Evolutionary conservation across 164 flowering plant species (phyloP).

Genomic region (Magnolia sinica): DNA sequence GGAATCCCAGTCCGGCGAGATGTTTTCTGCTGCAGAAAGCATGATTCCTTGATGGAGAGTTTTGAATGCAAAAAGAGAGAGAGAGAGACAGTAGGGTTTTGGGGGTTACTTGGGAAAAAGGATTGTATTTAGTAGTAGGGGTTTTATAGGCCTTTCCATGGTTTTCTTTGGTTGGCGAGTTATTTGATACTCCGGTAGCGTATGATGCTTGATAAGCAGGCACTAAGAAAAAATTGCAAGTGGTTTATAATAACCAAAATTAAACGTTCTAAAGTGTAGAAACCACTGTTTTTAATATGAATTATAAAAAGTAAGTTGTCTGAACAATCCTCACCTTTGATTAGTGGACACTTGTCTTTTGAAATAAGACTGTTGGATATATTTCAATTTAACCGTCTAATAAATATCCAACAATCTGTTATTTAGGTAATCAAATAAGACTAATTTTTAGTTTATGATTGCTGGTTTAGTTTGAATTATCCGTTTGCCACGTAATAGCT

Average conservation of each 20-base stretch:
- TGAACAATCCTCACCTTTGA: too few relatives aligned
- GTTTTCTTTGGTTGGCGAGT: background rate
- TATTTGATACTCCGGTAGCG: background rate
- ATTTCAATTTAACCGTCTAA: too few relatives aligned
- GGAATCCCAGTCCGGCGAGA: background rate
- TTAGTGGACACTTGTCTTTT: too few relatives aligned
- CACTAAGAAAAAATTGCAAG: background rate
- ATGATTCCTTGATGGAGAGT: background rate
- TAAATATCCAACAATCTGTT: too few relatives aligned
- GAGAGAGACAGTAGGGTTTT: slow-evolving; percentile 2
- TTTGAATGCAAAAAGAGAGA: background rate
- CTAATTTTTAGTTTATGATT: too few relatives aligned
- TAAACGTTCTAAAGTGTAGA: background rate
- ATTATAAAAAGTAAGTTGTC: too few relatives aligned
- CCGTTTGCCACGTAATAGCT: too few relatives aligned
- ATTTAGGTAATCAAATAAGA: too few relatives aligned
- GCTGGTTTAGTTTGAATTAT: too few relatives aligned
- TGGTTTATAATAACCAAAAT: too few relatives aligned
- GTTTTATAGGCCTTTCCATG: background rate
- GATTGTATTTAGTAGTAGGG: background rate
- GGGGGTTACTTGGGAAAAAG: background rate
- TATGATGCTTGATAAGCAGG: background rate
- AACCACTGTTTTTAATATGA: background rate
- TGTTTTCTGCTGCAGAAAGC: slow-evolving; percentile 1
- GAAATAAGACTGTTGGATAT: too few relatives aligned